phyloP scores from a whole-genome alignment of 106 monocot genomes.

The Agapanthus africanus region DNA sequence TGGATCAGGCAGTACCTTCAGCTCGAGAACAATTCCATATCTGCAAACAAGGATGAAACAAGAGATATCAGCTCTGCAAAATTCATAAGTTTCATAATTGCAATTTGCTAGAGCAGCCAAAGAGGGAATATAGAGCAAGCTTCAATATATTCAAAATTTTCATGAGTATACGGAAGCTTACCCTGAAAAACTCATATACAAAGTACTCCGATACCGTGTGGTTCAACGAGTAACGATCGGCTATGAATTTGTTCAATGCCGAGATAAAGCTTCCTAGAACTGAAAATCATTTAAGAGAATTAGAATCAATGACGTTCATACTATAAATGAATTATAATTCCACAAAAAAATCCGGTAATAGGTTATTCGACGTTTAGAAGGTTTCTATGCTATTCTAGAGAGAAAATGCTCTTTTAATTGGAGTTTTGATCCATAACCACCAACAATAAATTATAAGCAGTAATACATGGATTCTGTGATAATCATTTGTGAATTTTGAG shows the following conservation, averaged over 20 bases:
- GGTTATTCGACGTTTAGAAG: neutral
- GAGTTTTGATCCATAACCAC: neutral
- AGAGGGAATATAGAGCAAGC: neutral
- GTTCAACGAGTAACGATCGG: conserved; percentile 59
- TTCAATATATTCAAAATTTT: neutral
- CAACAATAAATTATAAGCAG: neutral
- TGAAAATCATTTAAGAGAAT: conserved; percentile 18
- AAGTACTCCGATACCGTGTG: conserved; percentile 83
- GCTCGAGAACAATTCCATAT: conserved; percentile 90
- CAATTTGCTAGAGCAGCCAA: neutral
- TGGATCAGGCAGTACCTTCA: conserved; percentile 53
- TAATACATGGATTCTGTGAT: neutral
- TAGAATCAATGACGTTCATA: neutral
- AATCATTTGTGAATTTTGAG: neutral
- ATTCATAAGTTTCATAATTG: neutral
- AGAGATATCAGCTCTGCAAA: neutral
- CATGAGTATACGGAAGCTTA: conserved; percentile 15
- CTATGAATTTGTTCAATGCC: conserved; percentile 85
- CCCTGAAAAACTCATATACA: conserved; percentile 96
- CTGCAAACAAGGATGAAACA: conserved; percentile 23
- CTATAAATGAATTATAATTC: neutral
- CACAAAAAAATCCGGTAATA: neutral
- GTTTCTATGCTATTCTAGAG: neutral
- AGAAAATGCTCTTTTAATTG: neutral
- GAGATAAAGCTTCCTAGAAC: conserved; percentile 92